Percentiles rank a stretch among this genome's conserved stretches.
These are phyloP conservation scores for Neurospora discreta DNA, from an alignment of 495 filamentous ascomycete genomes.

Conservation along the genomic window DNA sequence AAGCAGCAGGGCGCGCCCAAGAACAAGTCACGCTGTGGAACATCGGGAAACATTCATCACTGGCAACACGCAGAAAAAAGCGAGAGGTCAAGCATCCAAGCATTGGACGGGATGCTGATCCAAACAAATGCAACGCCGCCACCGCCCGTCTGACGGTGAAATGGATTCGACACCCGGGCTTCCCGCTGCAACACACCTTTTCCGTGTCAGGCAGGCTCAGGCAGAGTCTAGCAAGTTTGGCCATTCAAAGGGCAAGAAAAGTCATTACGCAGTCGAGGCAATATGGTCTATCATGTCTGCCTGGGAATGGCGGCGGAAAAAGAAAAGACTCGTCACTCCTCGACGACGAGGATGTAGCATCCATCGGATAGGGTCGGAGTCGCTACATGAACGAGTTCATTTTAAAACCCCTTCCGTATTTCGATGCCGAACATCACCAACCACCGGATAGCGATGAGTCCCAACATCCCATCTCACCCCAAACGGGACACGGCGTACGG, in stretches of 20 bases:
- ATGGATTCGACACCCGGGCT: not conserved
- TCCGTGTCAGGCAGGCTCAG: not conserved
- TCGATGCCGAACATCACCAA: not conserved
- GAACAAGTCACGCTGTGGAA: not conserved
- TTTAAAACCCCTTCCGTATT: not conserved
- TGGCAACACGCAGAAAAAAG: not conserved
- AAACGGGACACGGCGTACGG: not conserved
- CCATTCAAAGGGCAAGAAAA: not conserved
- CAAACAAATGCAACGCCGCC: not conserved
- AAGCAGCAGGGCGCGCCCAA: not conserved
- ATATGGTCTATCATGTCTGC: not conserved
- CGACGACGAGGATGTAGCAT: not conserved
- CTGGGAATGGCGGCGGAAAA: not conserved
- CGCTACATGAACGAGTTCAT: not conserved
- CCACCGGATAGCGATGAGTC: not conserved
- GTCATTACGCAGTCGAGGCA: not conserved
- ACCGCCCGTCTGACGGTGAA: not conserved
- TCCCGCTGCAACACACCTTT: not conserved
- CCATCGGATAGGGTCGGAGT: not conserved
- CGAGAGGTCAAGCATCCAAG: not conserved
- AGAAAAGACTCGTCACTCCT: not conserved
- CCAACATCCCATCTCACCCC: not conserved
- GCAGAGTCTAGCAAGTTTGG: not conserved
- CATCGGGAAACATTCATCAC: not conserved
- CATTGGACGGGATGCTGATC: not conserved